These are phyloP conservation scores for Suillus cothurnatus DNA, from an alignment of 768 basidiomycete species.

Conservation along the genomic window DNA sequence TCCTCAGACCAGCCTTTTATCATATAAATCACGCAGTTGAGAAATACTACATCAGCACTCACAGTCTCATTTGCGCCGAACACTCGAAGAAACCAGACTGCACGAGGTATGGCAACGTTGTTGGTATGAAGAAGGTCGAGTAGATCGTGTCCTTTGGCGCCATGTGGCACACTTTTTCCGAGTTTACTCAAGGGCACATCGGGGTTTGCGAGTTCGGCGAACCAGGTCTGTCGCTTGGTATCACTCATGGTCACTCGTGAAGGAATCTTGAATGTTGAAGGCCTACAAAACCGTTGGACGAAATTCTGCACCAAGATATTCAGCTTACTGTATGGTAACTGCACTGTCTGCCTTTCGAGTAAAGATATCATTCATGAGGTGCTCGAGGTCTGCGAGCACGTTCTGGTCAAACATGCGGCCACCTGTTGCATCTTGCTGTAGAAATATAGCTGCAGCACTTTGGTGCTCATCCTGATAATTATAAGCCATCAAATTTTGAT, in stretches of 20 bases:
- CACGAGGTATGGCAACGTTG: constrained; percentile 76
- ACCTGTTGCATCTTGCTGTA: constrained; percentile 29
- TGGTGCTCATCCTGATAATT: constrained; percentile 25
- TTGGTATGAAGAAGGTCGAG: constrained; percentile 77
- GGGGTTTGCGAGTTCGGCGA: constrained; percentile 79
- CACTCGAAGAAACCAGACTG: constrained; percentile 86
- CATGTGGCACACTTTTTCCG: constrained; percentile 85
- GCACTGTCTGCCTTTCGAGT: constrained; percentile 57
- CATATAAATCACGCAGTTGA: constrained; percentile 5
- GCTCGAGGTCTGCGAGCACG: constrained; percentile 63
- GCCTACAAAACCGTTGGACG: constrained; percentile 27
- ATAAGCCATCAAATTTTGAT: constrained; percentile 1
- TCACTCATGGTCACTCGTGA: constrained; percentile 83
- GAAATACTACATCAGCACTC: constrained; percentile 16
- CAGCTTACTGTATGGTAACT: constrained; percentile 64
- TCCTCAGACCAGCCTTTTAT: constrained; percentile 66
- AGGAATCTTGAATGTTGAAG: constrained; percentile 76
- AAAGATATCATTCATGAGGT: constrained; percentile 78
- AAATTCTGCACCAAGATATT: not conserved
- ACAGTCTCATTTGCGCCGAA: constrained; percentile 89
- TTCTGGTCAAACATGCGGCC: constrained; percentile 52
- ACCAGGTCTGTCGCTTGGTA: constrained; percentile 79
- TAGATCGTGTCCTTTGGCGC: constrained; percentile 82
- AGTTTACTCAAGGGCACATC: constrained; percentile 79
- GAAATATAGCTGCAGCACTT: constrained; percentile 18